Conservation (phyloP, 2,329 filamentous ascomycete species). For the Boeremia lycopersici region DNA sequence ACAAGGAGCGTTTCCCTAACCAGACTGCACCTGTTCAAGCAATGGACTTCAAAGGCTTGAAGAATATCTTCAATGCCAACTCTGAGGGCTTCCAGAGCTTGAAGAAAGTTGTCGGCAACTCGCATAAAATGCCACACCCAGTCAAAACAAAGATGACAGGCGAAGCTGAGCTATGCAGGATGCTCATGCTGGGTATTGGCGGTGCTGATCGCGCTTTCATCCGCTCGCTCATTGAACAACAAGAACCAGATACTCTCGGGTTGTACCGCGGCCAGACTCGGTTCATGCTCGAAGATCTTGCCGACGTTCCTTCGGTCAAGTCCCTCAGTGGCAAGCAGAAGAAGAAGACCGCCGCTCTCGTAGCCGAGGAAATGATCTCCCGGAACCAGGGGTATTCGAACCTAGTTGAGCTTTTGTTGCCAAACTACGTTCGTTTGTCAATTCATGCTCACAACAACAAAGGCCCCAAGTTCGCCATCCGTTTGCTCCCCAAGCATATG, state of each 20-base stretch:
- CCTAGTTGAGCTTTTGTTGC: constrained; percentile 54
- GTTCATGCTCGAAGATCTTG: constrained; percentile 48
- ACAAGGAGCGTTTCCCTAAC: constrained; percentile 33
- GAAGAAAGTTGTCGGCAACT: constrained; percentile 26
- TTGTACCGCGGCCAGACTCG: constrained; percentile 47
- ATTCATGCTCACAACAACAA: constrained; percentile 55
- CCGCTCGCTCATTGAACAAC: constrained; percentile 34
- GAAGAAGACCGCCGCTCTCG: constrained; percentile 44
- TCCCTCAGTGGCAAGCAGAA: constrained; percentile 37
- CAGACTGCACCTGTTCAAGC: constrained; percentile 27
- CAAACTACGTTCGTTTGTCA: constrained; percentile 54
- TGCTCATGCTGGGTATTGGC: constrained; percentile 36
- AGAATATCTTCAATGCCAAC: constrained; percentile 37
- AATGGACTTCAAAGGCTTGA: constrained; percentile 38
- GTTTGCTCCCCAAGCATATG: constrained; percentile 44
- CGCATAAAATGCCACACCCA: constrained; percentile 35
- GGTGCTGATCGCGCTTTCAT: constrained; percentile 34
- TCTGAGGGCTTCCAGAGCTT: constrained; percentile 31
- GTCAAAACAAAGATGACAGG: constrained; percentile 38
- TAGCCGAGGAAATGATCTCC: constrained; percentile 48
- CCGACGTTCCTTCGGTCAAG: constrained; percentile 30
- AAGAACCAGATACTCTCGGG: constrained; percentile 36
- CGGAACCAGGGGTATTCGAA: constrained; percentile 58
- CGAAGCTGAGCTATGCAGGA: constrained; percentile 38
- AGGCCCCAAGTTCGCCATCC: constrained; percentile 53